Percentiles rank a stretch among this genome's conserved stretches.
phyloP scores from a whole-genome alignment of 1,284 basidiomycete species.

The Xanthoconium separans region DNA sequence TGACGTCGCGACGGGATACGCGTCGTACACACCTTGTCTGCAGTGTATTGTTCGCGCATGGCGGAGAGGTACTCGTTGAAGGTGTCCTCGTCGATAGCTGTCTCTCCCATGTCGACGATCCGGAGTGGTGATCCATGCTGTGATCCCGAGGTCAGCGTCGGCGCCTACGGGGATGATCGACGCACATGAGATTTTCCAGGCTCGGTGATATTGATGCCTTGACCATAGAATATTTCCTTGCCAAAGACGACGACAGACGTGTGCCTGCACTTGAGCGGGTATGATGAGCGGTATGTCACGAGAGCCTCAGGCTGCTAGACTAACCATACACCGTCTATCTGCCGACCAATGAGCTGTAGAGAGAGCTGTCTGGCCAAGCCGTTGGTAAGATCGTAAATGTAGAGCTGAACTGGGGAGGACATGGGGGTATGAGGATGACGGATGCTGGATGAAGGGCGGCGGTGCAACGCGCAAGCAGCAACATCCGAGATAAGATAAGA shows the following conservation, averaged over 20 bases:
- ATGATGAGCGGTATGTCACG: constrained; percentile 6
- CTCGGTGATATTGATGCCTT: constrained; percentile 65
- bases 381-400: constrained; percentile 89
- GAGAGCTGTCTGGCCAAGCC: constrained; percentile 81
- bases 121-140: constrained; percentile 65
- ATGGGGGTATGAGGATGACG: constrained; percentile 10
- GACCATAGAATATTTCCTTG: constrained; percentile 87
- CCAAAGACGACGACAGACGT: constrained; percentile 87
- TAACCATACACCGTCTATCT: constrained; percentile 88
- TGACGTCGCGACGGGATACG: background rate
- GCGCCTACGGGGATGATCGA: constrained; percentile 6
- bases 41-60: constrained; percentile 78
- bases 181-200: constrained; percentile 81
- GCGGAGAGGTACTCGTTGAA: constrained; percentile 80
- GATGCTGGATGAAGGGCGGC: background rate
- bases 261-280: constrained; percentile 55
- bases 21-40: constrained; percentile 62
- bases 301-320: constrained; percentile 20
- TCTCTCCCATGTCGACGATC: constrained; percentile 79
- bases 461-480: constrained; percentile 14
- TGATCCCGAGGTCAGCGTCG: background rate
- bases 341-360: constrained; percentile 75
- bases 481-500: constrained; percentile 14
- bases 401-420: constrained; percentile 61
- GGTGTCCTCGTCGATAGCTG: constrained; percentile 78